Conservation (phyloP, 2,329 filamentous ascomycete genomes). For the Talaromyces rugulosus region DNA sequence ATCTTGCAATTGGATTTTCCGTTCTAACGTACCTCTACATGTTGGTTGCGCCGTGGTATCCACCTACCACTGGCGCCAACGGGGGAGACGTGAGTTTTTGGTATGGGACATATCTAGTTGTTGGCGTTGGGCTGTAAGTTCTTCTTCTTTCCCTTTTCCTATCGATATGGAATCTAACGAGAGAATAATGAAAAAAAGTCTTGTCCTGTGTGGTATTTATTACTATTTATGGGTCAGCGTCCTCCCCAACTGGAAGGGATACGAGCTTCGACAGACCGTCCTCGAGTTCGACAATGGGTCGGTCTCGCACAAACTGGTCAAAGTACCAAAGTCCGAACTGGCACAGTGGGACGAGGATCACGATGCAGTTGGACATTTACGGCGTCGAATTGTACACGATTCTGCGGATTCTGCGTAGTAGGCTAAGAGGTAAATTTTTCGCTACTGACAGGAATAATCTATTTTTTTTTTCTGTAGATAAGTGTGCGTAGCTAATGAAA, state of each 20-base stretch:
- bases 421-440: neutral
- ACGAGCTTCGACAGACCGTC: conserved; percentile 54
- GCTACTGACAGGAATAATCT: neutral
- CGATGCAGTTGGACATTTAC: conserved; percentile 42
- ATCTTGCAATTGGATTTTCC: conserved; percentile 55
- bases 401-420: neutral
- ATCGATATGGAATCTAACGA: neutral
- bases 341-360: conserved; percentile 57
- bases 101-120: conserved; percentile 66
- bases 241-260: conserved; percentile 51
- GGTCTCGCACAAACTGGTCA: conserved; percentile 49
- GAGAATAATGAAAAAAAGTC: conserved; percentile 27
- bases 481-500: neutral
- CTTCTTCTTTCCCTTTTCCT: neutral
- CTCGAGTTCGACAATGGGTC: conserved; percentile 48
- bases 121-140: conserved; percentile 61
- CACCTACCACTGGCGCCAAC: conserved; percentile 55
- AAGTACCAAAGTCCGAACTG: conserved; percentile 50
- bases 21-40: conserved; percentile 58
- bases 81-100: conserved; percentile 68
- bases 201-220: conserved; percentile 53
- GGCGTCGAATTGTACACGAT: conserved; percentile 4
- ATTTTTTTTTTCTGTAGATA: neutral
- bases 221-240: conserved; percentile 57
- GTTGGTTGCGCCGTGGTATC: conserved; percentile 68